A percentile compares a stretch with the other conserved stretches of the same genome.
phyloP scores from a whole-genome alignment of 805 yeast genomes.

The Nakazawaea wyomingensis region DNA sequence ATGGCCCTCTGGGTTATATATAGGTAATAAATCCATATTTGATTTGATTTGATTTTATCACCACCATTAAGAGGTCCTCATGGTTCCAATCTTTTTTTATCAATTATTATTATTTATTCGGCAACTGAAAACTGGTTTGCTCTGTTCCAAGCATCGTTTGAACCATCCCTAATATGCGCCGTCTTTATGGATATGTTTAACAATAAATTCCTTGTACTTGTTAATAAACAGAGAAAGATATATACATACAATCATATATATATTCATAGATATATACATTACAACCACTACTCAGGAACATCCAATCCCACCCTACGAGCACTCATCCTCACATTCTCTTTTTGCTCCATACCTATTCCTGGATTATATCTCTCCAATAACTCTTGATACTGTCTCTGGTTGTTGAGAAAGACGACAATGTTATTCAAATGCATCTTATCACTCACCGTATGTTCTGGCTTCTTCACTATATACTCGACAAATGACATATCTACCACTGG shows the following conservation, averaged over 20 bases:
- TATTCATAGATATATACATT: background rate
- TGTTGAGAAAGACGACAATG: conserved; percentile 53
- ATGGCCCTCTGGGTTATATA: too few relatives aligned
- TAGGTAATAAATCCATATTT: too few relatives aligned
- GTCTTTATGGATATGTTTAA: too few relatives aligned
- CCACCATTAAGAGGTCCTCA: too few relatives aligned
- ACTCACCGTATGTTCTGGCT: conserved; percentile 19
- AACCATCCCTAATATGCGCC: too few relatives aligned
- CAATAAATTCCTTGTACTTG: too few relatives aligned
- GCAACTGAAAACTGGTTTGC: too few relatives aligned
- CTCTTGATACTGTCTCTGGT: conserved; percentile 74
- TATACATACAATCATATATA: background rate
- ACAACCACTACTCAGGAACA: conserved; percentile 38
- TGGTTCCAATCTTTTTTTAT: too few relatives aligned
- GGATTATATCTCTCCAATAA: conserved; percentile 84
- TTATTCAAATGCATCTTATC: conserved; percentile 45
- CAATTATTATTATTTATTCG: too few relatives aligned
- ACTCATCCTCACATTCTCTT: conserved; percentile 71
- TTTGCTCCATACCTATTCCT: conserved; percentile 70
- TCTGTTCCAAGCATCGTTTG: too few relatives aligned
- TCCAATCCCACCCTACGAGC: conserved; percentile 88
- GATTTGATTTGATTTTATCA: too few relatives aligned
- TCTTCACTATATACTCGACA: conserved; percentile 22
- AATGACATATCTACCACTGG: conserved; percentile 23
- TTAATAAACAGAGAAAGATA: too few relatives aligned